A percentile compares a stretch with the other conserved stretches of the same genome.
phyloP scores from a whole-genome alignment of 495 filamentous ascomycete genomes.

The Lasiosphaeris hirsuta region DNA sequence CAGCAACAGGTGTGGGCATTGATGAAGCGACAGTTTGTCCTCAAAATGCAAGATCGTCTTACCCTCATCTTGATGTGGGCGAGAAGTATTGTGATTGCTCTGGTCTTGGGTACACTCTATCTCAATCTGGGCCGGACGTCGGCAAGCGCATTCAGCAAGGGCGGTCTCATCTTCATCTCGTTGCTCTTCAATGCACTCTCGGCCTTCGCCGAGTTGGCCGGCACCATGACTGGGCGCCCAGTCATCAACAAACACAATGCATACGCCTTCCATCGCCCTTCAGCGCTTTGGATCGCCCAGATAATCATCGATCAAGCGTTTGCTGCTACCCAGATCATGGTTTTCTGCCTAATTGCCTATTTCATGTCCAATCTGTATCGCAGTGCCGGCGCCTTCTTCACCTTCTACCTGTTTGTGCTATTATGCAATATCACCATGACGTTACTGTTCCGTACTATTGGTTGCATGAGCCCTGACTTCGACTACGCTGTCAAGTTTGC shows the following conservation, averaged over 20 bases:
- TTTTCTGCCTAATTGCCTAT: constrained; percentile 75
- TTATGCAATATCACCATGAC: constrained; percentile 74
- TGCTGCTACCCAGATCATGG: constrained; percentile 59
- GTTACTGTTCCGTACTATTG: constrained; percentile 73
- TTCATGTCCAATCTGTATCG: constrained; percentile 70
- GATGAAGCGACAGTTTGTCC: constrained; percentile 76
- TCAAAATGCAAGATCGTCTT: constrained; percentile 84
- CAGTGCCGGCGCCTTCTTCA: constrained; percentile 73
- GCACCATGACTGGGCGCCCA: constrained; percentile 68
- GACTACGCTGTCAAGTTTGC: constrained; percentile 83
- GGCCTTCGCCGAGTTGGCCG: constrained; percentile 68
- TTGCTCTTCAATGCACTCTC: constrained; percentile 79
- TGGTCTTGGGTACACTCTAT: constrained; percentile 76
- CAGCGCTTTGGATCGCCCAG: constrained; percentile 75
- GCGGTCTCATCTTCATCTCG: constrained; percentile 71
- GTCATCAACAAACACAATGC: constrained; percentile 78
- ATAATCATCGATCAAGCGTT: constrained; percentile 76
- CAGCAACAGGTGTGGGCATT: constrained; percentile 76
- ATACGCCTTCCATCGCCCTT: constrained; percentile 75
- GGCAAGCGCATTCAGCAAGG: constrained; percentile 70
- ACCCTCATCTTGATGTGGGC: constrained; percentile 71
- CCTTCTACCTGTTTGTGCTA: constrained; percentile 68
- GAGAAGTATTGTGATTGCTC: constrained; percentile 70
- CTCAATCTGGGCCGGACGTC: constrained; percentile 63
- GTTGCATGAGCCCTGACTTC: constrained; percentile 76